Conservation (phyloP, 306 rosid genomes). For the Glycine soja region DNA sequence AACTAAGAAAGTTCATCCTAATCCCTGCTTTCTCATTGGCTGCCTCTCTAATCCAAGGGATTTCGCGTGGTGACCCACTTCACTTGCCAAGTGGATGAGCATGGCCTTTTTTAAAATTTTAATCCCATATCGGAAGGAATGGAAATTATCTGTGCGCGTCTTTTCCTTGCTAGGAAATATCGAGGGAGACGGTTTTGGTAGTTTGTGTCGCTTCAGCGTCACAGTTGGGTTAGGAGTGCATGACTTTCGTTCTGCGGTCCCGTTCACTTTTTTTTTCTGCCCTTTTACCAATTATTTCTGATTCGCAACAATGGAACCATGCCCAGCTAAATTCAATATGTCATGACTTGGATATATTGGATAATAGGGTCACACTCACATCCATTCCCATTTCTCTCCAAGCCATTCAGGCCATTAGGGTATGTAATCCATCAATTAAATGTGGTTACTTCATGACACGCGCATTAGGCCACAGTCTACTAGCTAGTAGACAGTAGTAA, state of each 20-base stretch:
- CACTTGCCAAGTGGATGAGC: constrained; percentile 43
- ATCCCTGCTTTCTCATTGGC: constrained; percentile 56
- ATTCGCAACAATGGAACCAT: constrained; percentile 27
- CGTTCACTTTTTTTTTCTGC: constrained; percentile 29
- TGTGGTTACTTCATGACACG: too few species aligned
- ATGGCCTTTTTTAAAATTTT: constrained; percentile 2
- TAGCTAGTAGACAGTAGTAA: neutral
- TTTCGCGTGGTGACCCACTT: constrained; percentile 58
- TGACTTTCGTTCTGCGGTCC: constrained; percentile 55
- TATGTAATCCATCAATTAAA: neutral
- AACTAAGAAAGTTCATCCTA: constrained; percentile 53
- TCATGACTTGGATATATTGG: constrained; percentile 5
- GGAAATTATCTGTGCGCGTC: too few species aligned
- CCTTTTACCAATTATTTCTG: constrained; percentile 35
- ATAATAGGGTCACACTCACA: neutral
- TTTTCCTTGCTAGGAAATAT: constrained; percentile 29
- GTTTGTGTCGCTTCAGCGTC: constrained; percentile 20
- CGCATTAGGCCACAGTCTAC: neutral
- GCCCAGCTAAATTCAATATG: constrained; percentile 42
- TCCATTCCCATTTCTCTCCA: constrained; percentile 9
- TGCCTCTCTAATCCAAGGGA: constrained; percentile 51
- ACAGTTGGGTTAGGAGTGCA: constrained; percentile 15
- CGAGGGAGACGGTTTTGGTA: constrained; percentile 48
- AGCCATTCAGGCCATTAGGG: neutral
- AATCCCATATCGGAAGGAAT: constrained; percentile 14